phyloP scores from a whole-genome alignment of 148 eudicot species.

The Rhododendron henanense region DNA sequence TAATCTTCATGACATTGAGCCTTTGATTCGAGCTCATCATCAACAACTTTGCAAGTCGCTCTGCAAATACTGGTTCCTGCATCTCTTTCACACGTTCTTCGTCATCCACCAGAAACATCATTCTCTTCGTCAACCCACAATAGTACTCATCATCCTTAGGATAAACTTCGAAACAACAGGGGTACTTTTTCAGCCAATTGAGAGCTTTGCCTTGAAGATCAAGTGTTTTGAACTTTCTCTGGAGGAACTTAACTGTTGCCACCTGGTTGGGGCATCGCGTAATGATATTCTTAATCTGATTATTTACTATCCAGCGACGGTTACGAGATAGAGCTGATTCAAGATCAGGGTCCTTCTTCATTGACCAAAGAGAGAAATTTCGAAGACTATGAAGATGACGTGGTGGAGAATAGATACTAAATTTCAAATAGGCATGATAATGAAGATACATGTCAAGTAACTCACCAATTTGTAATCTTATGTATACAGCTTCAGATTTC shows the following conservation, averaged over 20 bases:
- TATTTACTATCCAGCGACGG: constrained; percentile 85
- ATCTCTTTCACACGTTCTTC: constrained; percentile 61
- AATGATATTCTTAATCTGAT: constrained; percentile 88
- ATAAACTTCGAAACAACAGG: constrained; percentile 88
- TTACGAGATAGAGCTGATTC: constrained; percentile 81
- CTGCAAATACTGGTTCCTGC: constrained; percentile 57
- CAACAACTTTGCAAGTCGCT: constrained; percentile 73
- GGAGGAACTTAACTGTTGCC: constrained; percentile 56
- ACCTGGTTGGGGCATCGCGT: constrained; percentile 62
- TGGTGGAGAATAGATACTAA: constrained; percentile 4
- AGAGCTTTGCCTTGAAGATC: constrained; percentile 87
- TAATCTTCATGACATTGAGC: constrained; percentile 65
- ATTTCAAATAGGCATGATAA: background rate
- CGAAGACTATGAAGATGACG: constrained; percentile 20
- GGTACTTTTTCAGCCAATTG: constrained; percentile 92
- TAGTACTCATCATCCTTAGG: constrained; percentile 43
- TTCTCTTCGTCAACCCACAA: constrained; percentile 67
- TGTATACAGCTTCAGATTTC: constrained; percentile 8
- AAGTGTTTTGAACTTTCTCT: constrained; percentile 86
- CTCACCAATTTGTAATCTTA: constrained; percentile 3
- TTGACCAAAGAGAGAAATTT: constrained; percentile 74
- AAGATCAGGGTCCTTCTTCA: constrained; percentile 95
- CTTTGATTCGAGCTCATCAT: constrained; percentile 76
- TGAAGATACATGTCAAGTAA: constrained; percentile 1
- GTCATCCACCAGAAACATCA: constrained; percentile 74